Base-by-base conservation (phyloP, 2,329 filamentous ascomycete genomes). In the Phyllosticta capitalensis region DNA sequence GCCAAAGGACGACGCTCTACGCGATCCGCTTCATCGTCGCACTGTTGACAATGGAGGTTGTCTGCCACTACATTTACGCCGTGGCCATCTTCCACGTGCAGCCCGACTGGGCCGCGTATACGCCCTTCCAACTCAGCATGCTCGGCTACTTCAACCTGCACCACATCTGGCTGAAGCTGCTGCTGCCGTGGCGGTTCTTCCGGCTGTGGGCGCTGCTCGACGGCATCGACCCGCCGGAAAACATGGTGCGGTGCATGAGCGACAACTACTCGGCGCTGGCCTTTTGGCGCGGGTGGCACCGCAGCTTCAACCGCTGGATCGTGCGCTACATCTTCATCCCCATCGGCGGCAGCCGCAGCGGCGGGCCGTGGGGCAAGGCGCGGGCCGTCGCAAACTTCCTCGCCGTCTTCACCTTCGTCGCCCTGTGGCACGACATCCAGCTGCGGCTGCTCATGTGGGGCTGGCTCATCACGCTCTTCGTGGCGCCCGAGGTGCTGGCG, bases 101-200 rank as follows among this genome's bases (percentile, higher is more conserved):
- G 20, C 91, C 92, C 0, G 79, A 85, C 63, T 99, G 94, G 94
- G 79, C 79, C 26, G 78, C 85, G 22, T 97, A 96, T 76, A 89
- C 90, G 0, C 86, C 94, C 0, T 86, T 89, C 52, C 90, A 99
- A 71, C 83, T 99, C 51, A 88, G 85, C 68, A 85, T 99, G 77
- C 82, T 99, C 12, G 94, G 90, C 45, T 96, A 88, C 77, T 95
- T 97, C 79, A 96, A 96, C 74, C 85, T 99, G 12, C 90, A 96
- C 75, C 85, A 96, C 70, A 95, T 99, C 72, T 99, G 95, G 95
- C 81, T 99, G 53, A 99, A 99, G 72, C 84, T 99, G 1, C 84
- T 99, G 4, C 84, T 99, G 7, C 94, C 94, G 0, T 99, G 92
- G 92, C 88, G 94, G n/a, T 87, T 97, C 72, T 97, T 97, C 82